Conservation (phyloP, 768 basidiomycete genomes). For the Termitomyces sp. region DNA sequence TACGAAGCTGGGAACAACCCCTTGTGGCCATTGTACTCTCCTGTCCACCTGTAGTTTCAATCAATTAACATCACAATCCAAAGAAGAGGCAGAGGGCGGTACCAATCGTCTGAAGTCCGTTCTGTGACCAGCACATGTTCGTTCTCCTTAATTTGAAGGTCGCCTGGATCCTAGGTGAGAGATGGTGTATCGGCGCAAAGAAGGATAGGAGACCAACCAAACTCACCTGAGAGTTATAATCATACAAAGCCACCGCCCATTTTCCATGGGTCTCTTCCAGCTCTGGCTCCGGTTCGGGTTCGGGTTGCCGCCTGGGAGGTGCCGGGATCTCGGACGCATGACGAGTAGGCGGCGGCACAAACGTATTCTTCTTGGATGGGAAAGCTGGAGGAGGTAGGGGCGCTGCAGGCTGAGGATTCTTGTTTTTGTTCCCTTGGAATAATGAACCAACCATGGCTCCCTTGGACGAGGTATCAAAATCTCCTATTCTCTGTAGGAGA, state of each 20-base stretch:
- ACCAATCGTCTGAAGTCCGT: conserved; percentile 75
- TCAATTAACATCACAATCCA: neutral
- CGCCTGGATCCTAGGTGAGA: conserved; percentile 53
- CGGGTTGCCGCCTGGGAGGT: conserved; percentile 21
- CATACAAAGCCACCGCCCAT: conserved; percentile 77
- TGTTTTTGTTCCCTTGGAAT: conserved; percentile 33
- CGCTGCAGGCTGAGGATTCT: conserved; percentile 26
- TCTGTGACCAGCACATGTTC: conserved; percentile 60
- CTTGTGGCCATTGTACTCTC: conserved; percentile 48
- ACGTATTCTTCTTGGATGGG: conserved; percentile 29
- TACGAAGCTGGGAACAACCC: conserved; percentile 68
- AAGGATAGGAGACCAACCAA: neutral
- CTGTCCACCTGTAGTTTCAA: conserved; percentile 52
- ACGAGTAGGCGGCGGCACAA: conserved; percentile 16
- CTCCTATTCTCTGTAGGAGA: conserved; percentile 49
- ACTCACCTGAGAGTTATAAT: conserved; percentile 58
- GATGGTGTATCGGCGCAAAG: neutral
- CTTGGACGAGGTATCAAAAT: conserved; percentile 48
- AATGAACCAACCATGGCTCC: conserved; percentile 43
- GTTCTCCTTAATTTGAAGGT: conserved; percentile 53
- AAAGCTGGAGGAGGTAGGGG: conserved; percentile 32
- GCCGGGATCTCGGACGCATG: conserved; percentile 16
- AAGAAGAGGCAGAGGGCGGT: conserved; percentile 3
- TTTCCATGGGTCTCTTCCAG: conserved; percentile 43
- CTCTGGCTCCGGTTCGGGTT: conserved; percentile 26